These are phyloP conservation scores for Auriscalpium orientale DNA, from an alignment of 768 basidiomycete genomes.

Conservation along the genomic window DNA sequence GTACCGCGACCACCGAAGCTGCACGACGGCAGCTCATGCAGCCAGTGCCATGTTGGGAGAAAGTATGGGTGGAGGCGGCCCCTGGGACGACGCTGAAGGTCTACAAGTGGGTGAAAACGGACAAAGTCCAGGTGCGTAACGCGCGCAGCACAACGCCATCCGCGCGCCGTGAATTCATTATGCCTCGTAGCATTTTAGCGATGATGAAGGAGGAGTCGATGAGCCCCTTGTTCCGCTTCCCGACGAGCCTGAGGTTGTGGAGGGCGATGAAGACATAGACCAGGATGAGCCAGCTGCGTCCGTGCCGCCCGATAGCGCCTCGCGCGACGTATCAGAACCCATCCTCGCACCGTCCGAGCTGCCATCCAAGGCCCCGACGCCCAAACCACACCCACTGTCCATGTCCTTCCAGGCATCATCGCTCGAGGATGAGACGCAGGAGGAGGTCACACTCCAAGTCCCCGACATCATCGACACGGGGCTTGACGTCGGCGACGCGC, in stretches of 20 bases:
- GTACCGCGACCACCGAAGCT: slow-evolving; percentile 69
- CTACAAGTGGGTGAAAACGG: slow-evolving; percentile 74
- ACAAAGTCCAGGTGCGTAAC: slow-evolving; percentile 59
- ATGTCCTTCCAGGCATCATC: slow-evolving; percentile 39
- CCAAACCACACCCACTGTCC: slow-evolving; percentile 58
- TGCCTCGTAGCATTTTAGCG: slow-evolving; percentile 67
- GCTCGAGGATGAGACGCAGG: slow-evolving; percentile 28
- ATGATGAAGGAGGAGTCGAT: slow-evolving; percentile 74
- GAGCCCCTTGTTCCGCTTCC: slow-evolving; percentile 78
- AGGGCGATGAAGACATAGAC: slow-evolving; percentile 71
- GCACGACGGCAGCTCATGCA: slow-evolving; percentile 83
- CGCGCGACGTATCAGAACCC: slow-evolving; percentile 32
- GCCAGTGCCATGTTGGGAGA: slow-evolving; percentile 84
- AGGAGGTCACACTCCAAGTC: slow-evolving; percentile 39
- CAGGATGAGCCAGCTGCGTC: slow-evolving; percentile 48
- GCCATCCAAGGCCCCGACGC: slow-evolving; percentile 58
- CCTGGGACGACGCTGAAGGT: slow-evolving; percentile 56
- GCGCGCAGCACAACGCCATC: too few relatives aligned
- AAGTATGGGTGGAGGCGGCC: slow-evolving; percentile 53
- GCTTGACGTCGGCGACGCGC: slow-evolving; percentile 17
- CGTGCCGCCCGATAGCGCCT: slow-evolving; percentile 30
- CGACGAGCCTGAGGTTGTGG: slow-evolving; percentile 67
- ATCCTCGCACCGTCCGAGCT: slow-evolving; percentile 35
- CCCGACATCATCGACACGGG: slow-evolving; percentile 42
- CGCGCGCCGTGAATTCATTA: too few relatives aligned